phyloP scores from a whole-genome alignment of 2,329 filamentous ascomycete genomes.

The Pseudodiploospora longispora region DNA sequence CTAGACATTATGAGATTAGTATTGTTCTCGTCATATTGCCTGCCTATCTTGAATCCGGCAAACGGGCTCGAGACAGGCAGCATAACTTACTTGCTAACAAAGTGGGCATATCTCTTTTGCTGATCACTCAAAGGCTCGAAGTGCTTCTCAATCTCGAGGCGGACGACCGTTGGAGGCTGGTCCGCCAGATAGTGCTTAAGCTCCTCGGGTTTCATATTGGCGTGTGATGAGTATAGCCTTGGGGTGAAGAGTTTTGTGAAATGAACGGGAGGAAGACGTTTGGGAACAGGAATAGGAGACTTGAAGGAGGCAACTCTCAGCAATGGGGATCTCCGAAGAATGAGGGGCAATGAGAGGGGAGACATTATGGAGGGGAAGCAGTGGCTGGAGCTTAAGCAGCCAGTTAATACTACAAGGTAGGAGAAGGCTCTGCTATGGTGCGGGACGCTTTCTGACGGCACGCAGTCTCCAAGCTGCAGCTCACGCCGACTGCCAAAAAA shows the following conservation, averaged over 20 bases:
- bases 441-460: constrained; percentile 8
- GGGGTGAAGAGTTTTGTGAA: constrained; percentile 8
- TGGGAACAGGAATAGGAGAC: constrained; percentile 6
- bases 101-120: constrained; percentile 87
- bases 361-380: constrained; percentile 18
- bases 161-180: constrained; percentile 78
- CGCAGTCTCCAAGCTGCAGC: constrained; percentile 1
- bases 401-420: constrained; percentile 2
- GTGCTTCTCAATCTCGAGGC: constrained; percentile 84
- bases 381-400: constrained; percentile 9
- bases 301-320: constrained; percentile 22
- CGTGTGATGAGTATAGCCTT: constrained; percentile 18
- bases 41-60: no score
- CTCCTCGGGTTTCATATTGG: constrained; percentile 51
- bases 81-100: constrained; percentile 61
- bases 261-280: constrained; percentile 11
- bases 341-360: constrained; percentile 26
- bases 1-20: constrained; percentile 31
- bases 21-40: background rate
- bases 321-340: constrained; percentile 27
- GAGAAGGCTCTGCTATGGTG: background rate
- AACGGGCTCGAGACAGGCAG: background rate
- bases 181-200: constrained; percentile 80
- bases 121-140: constrained; percentile 70
- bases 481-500: constrained; percentile 2